Conservation (phyloP, 2,329 filamentous ascomycete species). For the Magnaporthiopsis rhizophila region DNA sequence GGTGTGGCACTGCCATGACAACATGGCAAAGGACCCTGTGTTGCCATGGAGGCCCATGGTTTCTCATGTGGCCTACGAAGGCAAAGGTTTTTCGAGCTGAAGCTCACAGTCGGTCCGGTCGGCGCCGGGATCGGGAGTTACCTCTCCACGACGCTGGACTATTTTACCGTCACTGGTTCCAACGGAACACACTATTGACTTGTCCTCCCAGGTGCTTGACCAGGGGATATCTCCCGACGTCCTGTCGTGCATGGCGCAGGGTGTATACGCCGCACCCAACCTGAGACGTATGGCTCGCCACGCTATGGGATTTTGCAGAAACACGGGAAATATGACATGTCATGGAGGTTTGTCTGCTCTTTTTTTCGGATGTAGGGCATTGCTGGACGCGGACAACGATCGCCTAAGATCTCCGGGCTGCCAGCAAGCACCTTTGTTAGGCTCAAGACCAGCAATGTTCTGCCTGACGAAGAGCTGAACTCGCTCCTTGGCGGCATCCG, state of each 20-base stretch:
- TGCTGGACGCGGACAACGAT: neutral
- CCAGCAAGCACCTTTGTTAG: neutral
- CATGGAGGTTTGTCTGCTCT: neutral
- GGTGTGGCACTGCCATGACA: too few species aligned
- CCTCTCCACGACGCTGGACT: neutral
- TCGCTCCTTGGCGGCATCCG: neutral
- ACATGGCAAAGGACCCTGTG: too few species aligned
- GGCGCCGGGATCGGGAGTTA: too few species aligned
- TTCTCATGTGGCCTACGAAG: too few species aligned
- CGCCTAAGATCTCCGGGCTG: neutral
- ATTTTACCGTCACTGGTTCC: neutral
- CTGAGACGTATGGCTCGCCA: neutral
- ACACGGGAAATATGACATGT: neutral
- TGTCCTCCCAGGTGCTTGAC: neutral
- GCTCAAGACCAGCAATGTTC: neutral
- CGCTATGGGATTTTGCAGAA: constrained; percentile 1
- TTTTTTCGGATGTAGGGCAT: too few species aligned
- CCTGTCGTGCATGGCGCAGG: neutral
- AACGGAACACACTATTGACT: constrained; percentile 4
- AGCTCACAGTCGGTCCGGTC: too few species aligned
- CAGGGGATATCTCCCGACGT: neutral
- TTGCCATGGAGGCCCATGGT: too few species aligned
- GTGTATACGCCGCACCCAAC: neutral
- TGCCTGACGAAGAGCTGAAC: neutral
- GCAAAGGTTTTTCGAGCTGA: too few species aligned